Conservation (phyloP, 1,284 basidiomycete genomes). For the Ganoderma lucidum region DNA sequence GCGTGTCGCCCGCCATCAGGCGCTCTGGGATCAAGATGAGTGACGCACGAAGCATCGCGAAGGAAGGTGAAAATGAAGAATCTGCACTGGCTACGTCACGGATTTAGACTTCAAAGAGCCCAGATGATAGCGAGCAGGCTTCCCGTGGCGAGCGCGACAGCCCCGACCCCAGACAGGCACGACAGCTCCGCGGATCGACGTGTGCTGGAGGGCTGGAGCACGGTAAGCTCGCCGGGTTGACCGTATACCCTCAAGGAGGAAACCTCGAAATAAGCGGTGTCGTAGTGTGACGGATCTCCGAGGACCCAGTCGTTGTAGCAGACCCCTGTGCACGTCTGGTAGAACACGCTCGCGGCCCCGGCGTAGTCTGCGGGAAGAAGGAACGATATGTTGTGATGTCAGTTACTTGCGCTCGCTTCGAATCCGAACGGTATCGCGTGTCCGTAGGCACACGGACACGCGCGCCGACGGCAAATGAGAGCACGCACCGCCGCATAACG, state of each 20-base stretch:
- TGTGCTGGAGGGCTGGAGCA: conserved; percentile 35
- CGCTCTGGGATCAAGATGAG: neutral
- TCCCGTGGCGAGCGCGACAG: conserved; percentile 23
- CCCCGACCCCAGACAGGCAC: conserved; percentile 7
- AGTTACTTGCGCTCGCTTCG: conserved; percentile 12
- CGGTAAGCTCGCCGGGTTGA: conserved; percentile 38
- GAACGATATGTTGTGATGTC: conserved; percentile 18
- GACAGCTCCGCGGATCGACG: conserved; percentile 32
- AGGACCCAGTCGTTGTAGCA: conserved; percentile 83
- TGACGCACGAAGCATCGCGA: conserved; percentile 2
- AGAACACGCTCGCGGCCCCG: conserved; percentile 59
- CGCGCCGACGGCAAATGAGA: conserved; percentile 9
- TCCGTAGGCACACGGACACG: conserved; percentile 6
- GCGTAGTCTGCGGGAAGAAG: conserved; percentile 35
- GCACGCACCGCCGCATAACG: conserved; percentile 73
- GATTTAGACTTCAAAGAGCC: conserved; percentile 21
- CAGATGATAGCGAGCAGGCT: conserved; percentile 26
- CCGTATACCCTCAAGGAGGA: conserved; percentile 66
- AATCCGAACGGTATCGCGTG: conserved; percentile 7
- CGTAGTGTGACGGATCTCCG: conserved; percentile 69
- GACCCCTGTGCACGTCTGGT: conserved; percentile 67
- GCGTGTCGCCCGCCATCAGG: neutral
- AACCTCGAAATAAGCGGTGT: conserved; percentile 82
- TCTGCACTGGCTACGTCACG: neutral
- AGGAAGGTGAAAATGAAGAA: conserved; percentile 5